Percentiles rank a stretch among this genome's conserved stretches.
Evolutionary conservation across 1,139 yeast genomes (phyloP).

Genomic region (Sugiyamaella grinbergsii): DNA sequence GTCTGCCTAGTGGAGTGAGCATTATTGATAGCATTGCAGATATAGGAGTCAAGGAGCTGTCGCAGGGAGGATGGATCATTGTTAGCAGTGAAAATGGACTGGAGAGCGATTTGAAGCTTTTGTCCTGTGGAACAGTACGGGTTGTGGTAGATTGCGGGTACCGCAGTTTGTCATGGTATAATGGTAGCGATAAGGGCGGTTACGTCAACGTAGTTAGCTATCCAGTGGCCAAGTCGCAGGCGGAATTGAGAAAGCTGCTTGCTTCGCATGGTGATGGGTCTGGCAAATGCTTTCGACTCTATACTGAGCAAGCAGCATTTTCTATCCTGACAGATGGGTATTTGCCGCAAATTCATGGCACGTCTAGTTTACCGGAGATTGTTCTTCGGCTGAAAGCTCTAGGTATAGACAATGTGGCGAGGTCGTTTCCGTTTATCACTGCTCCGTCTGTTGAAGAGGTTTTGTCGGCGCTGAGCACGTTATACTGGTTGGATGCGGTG

Average conservation of each 20-base stretch:
- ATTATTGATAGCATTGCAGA: slow-evolving; percentile 63
- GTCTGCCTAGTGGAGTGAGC: slow-evolving; percentile 55
- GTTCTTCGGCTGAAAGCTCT: slow-evolving; percentile 78
- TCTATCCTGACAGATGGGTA: slow-evolving; percentile 64
- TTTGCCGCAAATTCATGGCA: slow-evolving; percentile 76
- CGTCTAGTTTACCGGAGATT: slow-evolving; percentile 70
- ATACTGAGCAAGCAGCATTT: slow-evolving; percentile 82
- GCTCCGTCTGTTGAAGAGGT: slow-evolving; percentile 84
- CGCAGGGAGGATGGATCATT: slow-evolving; percentile 3
- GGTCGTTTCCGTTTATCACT: slow-evolving; percentile 78
- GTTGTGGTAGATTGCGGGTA: slow-evolving; percentile 90
- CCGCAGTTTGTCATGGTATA: slow-evolving; percentile 12
- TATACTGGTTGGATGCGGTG: slow-evolving; percentile 68
- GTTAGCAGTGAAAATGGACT: slow-evolving; percentile 8
- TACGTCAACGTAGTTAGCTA: slow-evolving; percentile 7
- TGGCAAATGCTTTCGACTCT: slow-evolving; percentile 88
- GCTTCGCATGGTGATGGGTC: slow-evolving; percentile 57
- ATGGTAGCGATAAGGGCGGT: slow-evolving; percentile 2
- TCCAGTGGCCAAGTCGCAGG: slow-evolving; percentile 30
- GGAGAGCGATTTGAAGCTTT: slow-evolving; percentile 19
- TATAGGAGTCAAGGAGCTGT: not conserved
- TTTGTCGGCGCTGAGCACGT: slow-evolving; percentile 60
- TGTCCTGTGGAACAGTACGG: slow-evolving; percentile 48
- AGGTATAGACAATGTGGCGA: slow-evolving; percentile 84
- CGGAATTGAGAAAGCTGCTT: slow-evolving; percentile 39